Evolutionary conservation across 345 rosid genomes (phyloP).

Genomic region (Chamaenerion angustifolium): DNA sequence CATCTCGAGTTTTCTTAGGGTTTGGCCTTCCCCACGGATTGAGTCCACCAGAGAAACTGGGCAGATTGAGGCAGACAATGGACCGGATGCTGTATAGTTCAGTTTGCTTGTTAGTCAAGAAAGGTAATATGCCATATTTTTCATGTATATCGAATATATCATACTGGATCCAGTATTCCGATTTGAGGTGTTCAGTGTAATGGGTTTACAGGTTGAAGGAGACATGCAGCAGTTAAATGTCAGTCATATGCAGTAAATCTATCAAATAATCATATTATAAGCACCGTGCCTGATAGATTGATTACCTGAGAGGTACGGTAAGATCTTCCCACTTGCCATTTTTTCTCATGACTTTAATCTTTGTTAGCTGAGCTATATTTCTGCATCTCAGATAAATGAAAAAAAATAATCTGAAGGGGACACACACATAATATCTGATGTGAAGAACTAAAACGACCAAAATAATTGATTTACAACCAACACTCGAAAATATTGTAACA

Average conservation of each 20-base stretch:
- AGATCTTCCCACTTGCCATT: conserved; percentile 51
- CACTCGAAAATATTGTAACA: no score
- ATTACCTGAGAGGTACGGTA: conserved; percentile 33
- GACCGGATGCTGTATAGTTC: conserved; percentile 39
- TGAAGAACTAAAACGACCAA: no score
- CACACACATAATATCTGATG: no score
- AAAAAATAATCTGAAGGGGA: background rate
- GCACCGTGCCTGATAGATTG: background rate
- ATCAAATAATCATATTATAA: no score
- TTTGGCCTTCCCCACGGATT: conserved; percentile 54
- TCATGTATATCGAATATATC: no score
- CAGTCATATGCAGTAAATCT: no score
- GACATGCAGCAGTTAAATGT: background rate
- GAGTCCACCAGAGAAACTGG: conserved; percentile 64
- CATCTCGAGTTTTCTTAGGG: conserved; percentile 26
- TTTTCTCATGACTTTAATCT: conserved; percentile 36
- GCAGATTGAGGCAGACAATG: conserved; percentile 57
- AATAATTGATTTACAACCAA: no score
- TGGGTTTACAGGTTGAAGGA: no score
- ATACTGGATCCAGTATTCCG: no score
- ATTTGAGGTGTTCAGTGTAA: no score
- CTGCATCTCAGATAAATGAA: conserved; percentile 14
- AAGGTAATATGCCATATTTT: background rate
- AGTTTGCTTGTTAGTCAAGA: background rate
- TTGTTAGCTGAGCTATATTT: conserved; percentile 41